These are phyloP conservation scores for Lithocarpus polystachyus DNA, from an alignment of 306 rosid species.

Conservation along the genomic window DNA sequence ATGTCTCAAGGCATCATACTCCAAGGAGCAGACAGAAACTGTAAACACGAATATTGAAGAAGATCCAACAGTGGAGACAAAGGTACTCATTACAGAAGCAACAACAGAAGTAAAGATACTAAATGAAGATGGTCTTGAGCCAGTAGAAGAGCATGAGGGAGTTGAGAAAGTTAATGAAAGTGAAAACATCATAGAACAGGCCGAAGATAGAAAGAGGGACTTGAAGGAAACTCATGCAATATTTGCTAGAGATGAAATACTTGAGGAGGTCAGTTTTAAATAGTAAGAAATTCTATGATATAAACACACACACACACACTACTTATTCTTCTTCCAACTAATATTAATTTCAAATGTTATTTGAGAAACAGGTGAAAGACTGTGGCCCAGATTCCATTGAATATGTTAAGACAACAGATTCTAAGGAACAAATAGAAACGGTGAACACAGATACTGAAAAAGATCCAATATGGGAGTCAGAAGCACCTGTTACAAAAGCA, in stretches of 20 bases:
- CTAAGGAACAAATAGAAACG: not conserved
- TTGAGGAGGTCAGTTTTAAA: not conserved
- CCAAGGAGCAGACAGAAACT: not conserved
- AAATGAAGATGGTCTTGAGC: not conserved
- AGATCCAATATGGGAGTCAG: not conserved
- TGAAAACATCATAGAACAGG: not conserved
- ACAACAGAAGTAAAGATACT: too few relatives aligned
- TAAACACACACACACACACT: too few relatives aligned
- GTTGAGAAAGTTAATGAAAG: not conserved
- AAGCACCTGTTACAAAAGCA: not conserved
- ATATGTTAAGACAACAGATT: not conserved
- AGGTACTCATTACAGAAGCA: too few relatives aligned
- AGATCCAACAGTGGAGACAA: not conserved
- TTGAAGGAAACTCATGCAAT: not conserved
- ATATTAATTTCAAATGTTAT: too few relatives aligned
- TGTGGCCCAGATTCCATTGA: not conserved
- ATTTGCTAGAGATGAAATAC: not conserved
- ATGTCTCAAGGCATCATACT: not conserved
- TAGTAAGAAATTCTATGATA: not conserved
- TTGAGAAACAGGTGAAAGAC: not conserved
- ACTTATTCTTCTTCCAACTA: too few relatives aligned
- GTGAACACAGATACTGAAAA: not conserved
- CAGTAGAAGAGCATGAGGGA: not conserved
- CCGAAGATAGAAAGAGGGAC: not conserved
- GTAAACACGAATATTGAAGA: not conserved